Base-by-base conservation (phyloP, 2,329 filamentous ascomycete genomes). In the Onygena corvina region DNA sequence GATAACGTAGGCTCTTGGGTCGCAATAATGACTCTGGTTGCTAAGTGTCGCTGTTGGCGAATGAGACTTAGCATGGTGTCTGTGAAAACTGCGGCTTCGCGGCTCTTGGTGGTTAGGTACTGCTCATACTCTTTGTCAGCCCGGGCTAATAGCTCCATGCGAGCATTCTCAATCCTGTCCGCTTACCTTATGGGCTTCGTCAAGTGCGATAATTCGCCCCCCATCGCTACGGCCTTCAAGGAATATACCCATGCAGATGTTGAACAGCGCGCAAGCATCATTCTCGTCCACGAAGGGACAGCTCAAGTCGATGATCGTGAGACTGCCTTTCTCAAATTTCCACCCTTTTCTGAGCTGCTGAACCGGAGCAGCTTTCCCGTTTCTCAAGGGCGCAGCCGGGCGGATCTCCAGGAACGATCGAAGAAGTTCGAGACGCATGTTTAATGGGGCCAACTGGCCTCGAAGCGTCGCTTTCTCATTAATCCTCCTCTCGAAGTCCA, bases 1-100 rank as follows among this genome's bases (percentile, higher is more conserved):
- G 80, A 81, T 3, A 89, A 72, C 0, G 82, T 86, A 0, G 84
- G 85, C 57, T 90, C 85, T 59, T 92, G 84, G 0, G 84, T 90
- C 0, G 83, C 80, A 27, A 90, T 80, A 35, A 90, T 60, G 3
- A 88, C 71, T 0, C 84, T 74, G 0, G 76, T 72, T 0, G 74
- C 84, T 0, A 80, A 64, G 59, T 90, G 85, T 0, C 84, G 78
- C 62, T 90, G 84, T 14, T 82, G 70, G 0, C 84, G 76, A 54
- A 90, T 82, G 0, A 76, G 75, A 0, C 71, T 69, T 0, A 86
- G 67, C 0, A 89, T 68, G 0, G 71, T 71, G 4, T 82, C 71
- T 0, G 82, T 87, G 23, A 89, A 71, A 0, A 67, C 67, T 2
- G 67, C 61, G 1, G 76, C 75, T 34, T 81, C 78, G 0, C 70